Evolutionary conservation across 2,329 filamentous ascomycete species (phyloP), one percentile per base, ranked within the genome.

Genomic region (Beauveria rudraprayagi): DNA sequence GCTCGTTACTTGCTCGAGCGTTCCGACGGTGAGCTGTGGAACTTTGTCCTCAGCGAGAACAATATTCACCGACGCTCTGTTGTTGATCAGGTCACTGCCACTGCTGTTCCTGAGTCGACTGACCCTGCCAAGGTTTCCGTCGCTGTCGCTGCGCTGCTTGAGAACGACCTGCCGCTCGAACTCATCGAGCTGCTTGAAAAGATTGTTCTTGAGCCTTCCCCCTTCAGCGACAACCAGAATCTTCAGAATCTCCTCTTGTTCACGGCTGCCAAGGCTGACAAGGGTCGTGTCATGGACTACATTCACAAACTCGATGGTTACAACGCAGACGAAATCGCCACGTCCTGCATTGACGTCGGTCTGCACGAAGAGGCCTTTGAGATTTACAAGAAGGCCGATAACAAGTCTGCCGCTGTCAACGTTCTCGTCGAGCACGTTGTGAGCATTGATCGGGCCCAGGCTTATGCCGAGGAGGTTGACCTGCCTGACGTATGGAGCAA

Each of bases 201-300:
- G 86, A 99, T 99, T 67, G 93, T 99, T 37, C 80, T 99, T n/a
- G 94, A 99, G 80, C 95, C 94, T n/a, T 96, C 93, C 5, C 91
- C 91, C 5, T 99, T 99, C 81, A 97, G 91, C 69, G 95, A 99
- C 77, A 99, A 99, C 76, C 85, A 91, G 70, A 97, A 91, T 73
- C 81, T 99, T 62, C 95, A 99, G 77, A 99, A 99, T 75, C 78
- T 99, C 63, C 85, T 99, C 64, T 91, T 99, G 81, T 88, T 97
- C 70, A 99, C 94, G 28, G 94, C 95, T 50, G 92, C 92, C 68
- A 97, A 97, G 80, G 92, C 94, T 14, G 95, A 99, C 75, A 96
- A 97, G 79, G 84, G 88, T 56, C 90, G 92, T 68, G 87, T 99
- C 61, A 95, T 96, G 86, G 90, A 93, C 72, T 99, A 99, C 77